phyloP scores from a whole-genome alignment of 2,329 filamentous ascomycete genomes.

The Verticillium nonalfalfae region DNA sequence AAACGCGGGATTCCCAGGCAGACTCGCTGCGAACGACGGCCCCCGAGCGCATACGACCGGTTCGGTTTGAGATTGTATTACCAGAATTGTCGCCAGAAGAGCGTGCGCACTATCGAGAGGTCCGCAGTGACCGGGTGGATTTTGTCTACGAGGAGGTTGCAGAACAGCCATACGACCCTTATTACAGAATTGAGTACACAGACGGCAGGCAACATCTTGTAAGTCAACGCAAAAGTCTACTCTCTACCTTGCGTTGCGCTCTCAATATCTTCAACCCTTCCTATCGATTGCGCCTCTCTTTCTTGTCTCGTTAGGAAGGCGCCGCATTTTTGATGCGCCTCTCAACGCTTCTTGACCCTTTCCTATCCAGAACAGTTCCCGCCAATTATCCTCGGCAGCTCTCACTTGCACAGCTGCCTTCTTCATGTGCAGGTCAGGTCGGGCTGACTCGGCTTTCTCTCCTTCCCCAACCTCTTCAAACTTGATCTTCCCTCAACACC shows the following conservation, averaged over 20 bases:
- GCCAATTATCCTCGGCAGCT: too few species aligned
- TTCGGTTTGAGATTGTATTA: slow-evolving; percentile 22
- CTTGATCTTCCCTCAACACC: neutral
- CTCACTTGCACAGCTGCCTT: too few species aligned
- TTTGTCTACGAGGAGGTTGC: slow-evolving; percentile 24
- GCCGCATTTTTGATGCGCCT: too few species aligned
- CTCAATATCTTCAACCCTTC: too few species aligned
- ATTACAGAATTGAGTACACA: slow-evolving; percentile 35
- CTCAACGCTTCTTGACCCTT: too few species aligned
- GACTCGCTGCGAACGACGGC: neutral
- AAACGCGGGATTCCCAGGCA: neutral
- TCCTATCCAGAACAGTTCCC: too few species aligned
- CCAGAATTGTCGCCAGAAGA: slow-evolving; percentile 17
- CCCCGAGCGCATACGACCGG: neutral
- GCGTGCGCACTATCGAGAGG: slow-evolving; percentile 20
- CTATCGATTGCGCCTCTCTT: too few species aligned
- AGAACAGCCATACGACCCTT: slow-evolving; percentile 12
- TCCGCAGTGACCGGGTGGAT: slow-evolving; percentile 30
- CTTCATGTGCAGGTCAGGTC: too few species aligned
- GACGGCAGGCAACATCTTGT: slow-evolving; percentile 39
- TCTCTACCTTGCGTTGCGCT: too few species aligned
- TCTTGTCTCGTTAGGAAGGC: too few species aligned
- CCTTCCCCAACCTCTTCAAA: too few species aligned
- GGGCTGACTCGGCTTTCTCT: too few species aligned
- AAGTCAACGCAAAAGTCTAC: slow-evolving; percentile 14